Percentiles rank a stretch among this genome's conserved stretches.
Evolutionary conservation across 495 filamentous ascomycete species (phyloP).

Genomic region (Haplographium delicatum): DNA sequence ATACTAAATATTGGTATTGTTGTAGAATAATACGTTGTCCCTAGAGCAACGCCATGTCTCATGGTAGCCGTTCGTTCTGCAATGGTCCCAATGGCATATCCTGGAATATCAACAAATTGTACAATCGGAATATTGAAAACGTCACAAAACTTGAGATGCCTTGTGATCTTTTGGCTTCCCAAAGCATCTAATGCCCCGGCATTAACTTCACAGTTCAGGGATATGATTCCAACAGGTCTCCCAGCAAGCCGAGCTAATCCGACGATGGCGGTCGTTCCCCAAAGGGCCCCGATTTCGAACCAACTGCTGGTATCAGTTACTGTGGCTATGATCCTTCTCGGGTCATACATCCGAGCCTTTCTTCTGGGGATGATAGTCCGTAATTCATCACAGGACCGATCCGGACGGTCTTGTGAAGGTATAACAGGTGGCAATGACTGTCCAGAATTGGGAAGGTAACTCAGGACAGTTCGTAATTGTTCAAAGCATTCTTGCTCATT

Average conservation of each 20-base stretch:
- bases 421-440: constrained; percentile 46
- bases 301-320: constrained; percentile 51
- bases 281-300: constrained; percentile 58
- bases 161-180: constrained; percentile 53
- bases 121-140: constrained; percentile 58
- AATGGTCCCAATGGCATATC: constrained; percentile 57
- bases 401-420: constrained; percentile 38
- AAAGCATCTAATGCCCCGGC: constrained; percentile 55
- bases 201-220: constrained; percentile 54
- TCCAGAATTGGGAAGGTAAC: constrained; percentile 53
- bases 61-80: constrained; percentile 58
- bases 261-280: constrained; percentile 56
- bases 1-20: constrained; percentile 57
- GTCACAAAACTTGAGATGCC: constrained; percentile 56
- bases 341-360: constrained; percentile 55
- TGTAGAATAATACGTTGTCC: constrained; percentile 53
- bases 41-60: constrained; percentile 55
- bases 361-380: constrained; percentile 52
- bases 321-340: constrained; percentile 47
- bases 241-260: constrained; percentile 53
- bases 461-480: constrained; percentile 50
- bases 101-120: constrained; percentile 58
- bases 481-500: constrained; percentile 56
- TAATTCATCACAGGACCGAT: constrained; percentile 41
- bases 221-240: constrained; percentile 50